Evolutionary conservation across 2,329 filamentous ascomycete species (phyloP), one percentile per base, ranked within the genome.

Genomic region (Ceratocystis cacaofunesta): DNA sequence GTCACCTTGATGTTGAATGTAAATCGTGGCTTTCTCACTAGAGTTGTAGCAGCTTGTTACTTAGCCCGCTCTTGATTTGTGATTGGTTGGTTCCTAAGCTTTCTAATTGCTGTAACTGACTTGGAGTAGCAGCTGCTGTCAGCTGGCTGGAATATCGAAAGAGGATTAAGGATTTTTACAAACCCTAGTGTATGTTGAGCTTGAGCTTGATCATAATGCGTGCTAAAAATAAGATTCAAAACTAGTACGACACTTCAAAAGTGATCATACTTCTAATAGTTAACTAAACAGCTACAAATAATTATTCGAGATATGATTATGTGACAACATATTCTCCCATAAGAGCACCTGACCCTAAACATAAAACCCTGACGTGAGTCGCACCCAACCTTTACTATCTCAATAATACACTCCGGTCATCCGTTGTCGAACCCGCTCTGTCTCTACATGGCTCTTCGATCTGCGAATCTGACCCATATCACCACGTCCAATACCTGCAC

Each of bases 401-500:
- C 61, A 67, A 36, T 67, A 64, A 58, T 65, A 62, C 30, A 62
- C 32, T 41, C 62, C 55, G 52, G 43, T 41, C 17, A 70, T 70
- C 64, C 72, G 70, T 19, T 75, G 75, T 10, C 75, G 72, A 57
- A 75, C 72, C 25, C 78, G 73, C 67, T 80, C 79, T 43, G 77
- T 72, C 67, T 81, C 79, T 28, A 78, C 77, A 67, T 80, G 79
- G 69, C 79, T 81, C 71, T 79, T 80, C 2, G 79, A 78, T 57
- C 79, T 73, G 60, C 78, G 64, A 10, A 30, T 12, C 30, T 22
- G 25, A 6, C 28, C 57, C 41, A 22, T 61, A 10, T 17, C 60
- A 19, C 44, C 44, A 12, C 44, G 62, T 15, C 36, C 10, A 5
- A 41, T 41, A 41, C 36, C 36, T 7, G 52, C 61, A 32, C 28